Base-by-base conservation (phyloP, 306 rosid genomes). In the Mucuna pruriens region DNA sequence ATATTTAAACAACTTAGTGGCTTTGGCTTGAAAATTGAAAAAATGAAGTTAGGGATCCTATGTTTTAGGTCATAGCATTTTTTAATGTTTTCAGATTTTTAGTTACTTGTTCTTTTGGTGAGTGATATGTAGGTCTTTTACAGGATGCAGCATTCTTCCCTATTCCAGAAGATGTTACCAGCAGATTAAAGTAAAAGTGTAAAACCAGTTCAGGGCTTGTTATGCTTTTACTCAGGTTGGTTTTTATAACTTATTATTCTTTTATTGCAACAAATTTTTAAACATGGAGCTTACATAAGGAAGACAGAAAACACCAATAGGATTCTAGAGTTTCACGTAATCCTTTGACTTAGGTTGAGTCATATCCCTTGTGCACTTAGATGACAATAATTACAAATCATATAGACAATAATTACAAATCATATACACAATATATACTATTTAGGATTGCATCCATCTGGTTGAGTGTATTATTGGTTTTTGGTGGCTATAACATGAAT, bases 61-160 rank as follows among this genome's bases (percentile, higher is more conserved):
- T 65, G 55, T 42, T 42, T 33, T 63, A 61, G 40, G 36, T 67
- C 5, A 19, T 31, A 20, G 31, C 10, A 19, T 19, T 29, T n/a
- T 48, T 45, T 38, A 54, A 48, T 38, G 39, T 23, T 36, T 51
- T 51, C 1, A 19, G 79, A 45, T 72, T 64, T 60, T 22, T 17
- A 23, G 29, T 61, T 62, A 12, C 15, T 42, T 42, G 48, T 42
- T 9, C 13, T 42, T 36, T 36, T 36, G 7, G 40, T 36, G 40
- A 10, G 48, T 42, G 48, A 42, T 15, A 9, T 42, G 48, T 42
- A 42, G 48, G 7, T 49, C 34, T 67, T 83, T 79, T 66, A 68
- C 29, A 33, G 67, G 57, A 48, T 75, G 67, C 77, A 38, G 61
- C 49, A 60, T 49, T 60, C 75, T 48, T 80, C 72, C 48, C 75